Conservation (phyloP, 129 eudicot species). For the Heracleum sosnowskyi region DNA sequence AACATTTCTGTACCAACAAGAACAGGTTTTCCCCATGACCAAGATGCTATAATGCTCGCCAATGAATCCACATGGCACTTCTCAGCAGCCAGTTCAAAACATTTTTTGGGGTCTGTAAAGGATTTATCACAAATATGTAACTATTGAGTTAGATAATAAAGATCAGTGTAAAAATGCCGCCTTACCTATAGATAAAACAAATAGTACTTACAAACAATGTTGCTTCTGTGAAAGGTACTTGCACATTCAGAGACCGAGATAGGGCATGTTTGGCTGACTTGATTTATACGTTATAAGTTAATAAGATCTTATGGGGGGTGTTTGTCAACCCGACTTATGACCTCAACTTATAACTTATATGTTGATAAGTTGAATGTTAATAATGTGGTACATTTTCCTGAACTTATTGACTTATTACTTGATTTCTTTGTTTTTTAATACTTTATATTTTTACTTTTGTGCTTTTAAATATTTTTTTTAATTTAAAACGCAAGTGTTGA, state of each 20-base stretch:
- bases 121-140: neutral
- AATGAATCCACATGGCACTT: constrained; percentile 80
- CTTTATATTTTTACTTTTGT: no score
- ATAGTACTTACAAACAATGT: constrained; percentile 69
- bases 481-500: no score
- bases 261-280: no score
- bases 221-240: constrained; percentile 89
- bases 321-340: no score
- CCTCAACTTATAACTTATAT: no score
- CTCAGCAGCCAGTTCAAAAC: constrained; percentile 90
- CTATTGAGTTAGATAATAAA: neutral
- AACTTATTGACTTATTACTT: no score
- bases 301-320: no score
- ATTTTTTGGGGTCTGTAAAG: constrained; percentile 71
- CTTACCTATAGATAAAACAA: neutral
- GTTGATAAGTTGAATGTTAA: no score
- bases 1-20: constrained; percentile 95
- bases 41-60: constrained; percentile 85
- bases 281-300: no score
- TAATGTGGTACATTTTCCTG: no score
- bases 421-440: no score
- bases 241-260: constrained; percentile 55
- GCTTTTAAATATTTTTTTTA: no score
- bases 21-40: constrained; percentile 96
- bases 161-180: neutral